phyloP scores from a whole-genome alignment of 805 yeast genomes.

The Candida mattraensis region DNA sequence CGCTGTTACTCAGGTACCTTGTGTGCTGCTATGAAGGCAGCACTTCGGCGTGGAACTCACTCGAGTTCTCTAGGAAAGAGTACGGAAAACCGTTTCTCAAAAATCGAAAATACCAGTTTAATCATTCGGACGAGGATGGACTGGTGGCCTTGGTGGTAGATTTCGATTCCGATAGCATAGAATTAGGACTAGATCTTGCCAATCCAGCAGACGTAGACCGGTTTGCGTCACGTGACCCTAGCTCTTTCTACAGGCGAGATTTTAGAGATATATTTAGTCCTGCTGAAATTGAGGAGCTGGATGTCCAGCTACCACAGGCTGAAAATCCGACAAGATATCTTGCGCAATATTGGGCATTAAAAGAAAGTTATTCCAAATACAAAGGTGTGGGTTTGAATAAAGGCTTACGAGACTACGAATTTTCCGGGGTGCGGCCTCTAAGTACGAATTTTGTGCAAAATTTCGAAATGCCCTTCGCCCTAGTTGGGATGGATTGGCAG shows the following conservation, averaged over 20 bases:
- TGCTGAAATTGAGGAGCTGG: conserved; percentile 31
- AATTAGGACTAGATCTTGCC: conserved; percentile 51
- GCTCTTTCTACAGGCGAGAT: conserved; percentile 28
- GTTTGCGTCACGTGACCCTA: conserved; percentile 18
- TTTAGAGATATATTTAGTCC: conserved; percentile 31
- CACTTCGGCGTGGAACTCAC: conserved; percentile 11
- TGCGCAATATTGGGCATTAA: conserved; percentile 73
- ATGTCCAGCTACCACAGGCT: conserved; percentile 3
- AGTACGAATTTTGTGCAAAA: too few relatives aligned
- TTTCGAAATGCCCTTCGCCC: conserved; percentile 1
- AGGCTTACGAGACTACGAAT: conserved; percentile 28
- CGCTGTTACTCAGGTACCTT: conserved; percentile 45
- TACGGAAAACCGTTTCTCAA: conserved; percentile 59
- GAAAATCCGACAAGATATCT: conserved; percentile 32
- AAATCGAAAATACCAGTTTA: conserved; percentile 42
- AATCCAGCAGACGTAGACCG: conserved; percentile 30
- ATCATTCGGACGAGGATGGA: conserved; percentile 58
- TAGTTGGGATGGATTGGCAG: conserved; percentile 3
- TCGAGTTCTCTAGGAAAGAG: conserved; percentile 34
- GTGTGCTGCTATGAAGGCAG: conserved; percentile 34
- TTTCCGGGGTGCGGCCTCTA: conserved; percentile 12
- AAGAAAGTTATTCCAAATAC: conserved; percentile 72
- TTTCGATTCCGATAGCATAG: conserved; percentile 18
- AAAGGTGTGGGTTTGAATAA: conserved; percentile 56
- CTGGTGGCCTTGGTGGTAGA: conserved; percentile 46